These are phyloP conservation scores for Schizothecium vesticola DNA, from an alignment of 495 filamentous ascomycete species.

Conservation along the genomic window DNA sequence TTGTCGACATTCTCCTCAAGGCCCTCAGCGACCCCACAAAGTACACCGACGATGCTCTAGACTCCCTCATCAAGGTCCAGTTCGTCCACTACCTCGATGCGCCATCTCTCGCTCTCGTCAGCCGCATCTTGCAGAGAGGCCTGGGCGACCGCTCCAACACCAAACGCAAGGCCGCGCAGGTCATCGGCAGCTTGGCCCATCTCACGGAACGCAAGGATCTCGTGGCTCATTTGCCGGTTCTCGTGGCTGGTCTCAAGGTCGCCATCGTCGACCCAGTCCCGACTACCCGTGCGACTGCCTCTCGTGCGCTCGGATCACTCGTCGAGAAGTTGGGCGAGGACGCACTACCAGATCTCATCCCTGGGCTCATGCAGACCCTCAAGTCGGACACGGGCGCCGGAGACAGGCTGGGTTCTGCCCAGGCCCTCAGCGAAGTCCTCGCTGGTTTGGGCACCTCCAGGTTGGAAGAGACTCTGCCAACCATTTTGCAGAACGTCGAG, in stretches of 20 bases:
- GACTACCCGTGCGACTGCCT: slow-evolving; percentile 92
- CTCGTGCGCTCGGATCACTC: slow-evolving; percentile 88
- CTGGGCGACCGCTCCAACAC: slow-evolving; percentile 85
- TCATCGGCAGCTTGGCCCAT: slow-evolving; percentile 95
- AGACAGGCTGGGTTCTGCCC: slow-evolving; percentile 90
- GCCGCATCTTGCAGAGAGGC: slow-evolving; percentile 90
- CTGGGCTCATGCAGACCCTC: slow-evolving; percentile 92
- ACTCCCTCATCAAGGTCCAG: slow-evolving; percentile 88
- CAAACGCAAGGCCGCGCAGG: slow-evolving; percentile 91
- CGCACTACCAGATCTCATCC: slow-evolving; percentile 92
- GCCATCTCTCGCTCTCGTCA: slow-evolving; percentile 88
- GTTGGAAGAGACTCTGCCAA: slow-evolving; percentile 92
- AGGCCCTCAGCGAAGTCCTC: slow-evolving; percentile 94
- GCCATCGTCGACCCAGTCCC: slow-evolving; percentile 94
- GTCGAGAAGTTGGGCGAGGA: slow-evolving; percentile 98
- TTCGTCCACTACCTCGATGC: slow-evolving; percentile 97
- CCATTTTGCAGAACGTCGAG: slow-evolving; percentile 91
- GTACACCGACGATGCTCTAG: slow-evolving; percentile 90
- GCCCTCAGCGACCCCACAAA: slow-evolving; percentile 96
- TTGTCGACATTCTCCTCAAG: slow-evolving; percentile 88
- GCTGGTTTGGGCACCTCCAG: slow-evolving; percentile 88
- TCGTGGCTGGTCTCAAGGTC: slow-evolving; percentile 82
- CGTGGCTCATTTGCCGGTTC: slow-evolving; percentile 80
- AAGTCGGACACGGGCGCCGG: slow-evolving; percentile 96
- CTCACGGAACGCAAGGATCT: slow-evolving; percentile 94